Evolutionary conservation across 2,329 filamentous ascomycete species (phyloP), one percentile per base, ranked within the genome.

Genomic region (Xylaria arbuscula): DNA sequence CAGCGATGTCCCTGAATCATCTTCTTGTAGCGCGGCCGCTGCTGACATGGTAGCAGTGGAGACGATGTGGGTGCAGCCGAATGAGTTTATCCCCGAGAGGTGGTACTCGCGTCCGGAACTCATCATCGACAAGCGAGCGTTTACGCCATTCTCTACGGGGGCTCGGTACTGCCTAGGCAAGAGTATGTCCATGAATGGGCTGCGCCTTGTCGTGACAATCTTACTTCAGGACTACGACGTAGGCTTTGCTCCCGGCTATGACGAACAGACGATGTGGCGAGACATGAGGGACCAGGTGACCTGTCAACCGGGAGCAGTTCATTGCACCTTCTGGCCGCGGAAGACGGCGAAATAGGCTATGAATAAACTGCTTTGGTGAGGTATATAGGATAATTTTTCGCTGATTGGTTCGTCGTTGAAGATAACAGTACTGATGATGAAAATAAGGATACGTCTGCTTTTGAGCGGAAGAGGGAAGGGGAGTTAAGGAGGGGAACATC

Each of bases 281-380:
- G 70, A 73, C 24, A 72, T 73, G 70, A 58, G 57, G n/a, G 71
- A 73, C 48, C 70, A 73, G 65, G 70, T 73, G 8, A 70, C 70
- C 11, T 68, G 62, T 38, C 68, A 72, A 59, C 71, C 70, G 1
- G 71, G 71, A 15, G 51, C 61, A 11, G 64, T 72, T n/a, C 36
- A 62, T 11, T 72, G 70, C 57, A 28, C 59, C 15, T 73, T 73
- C 56, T n/a, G 55, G 42, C 67, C 67, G 24, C 68, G 70, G 5
- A 56, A 61, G 53, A 34, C 32, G 42, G 36, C 50, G 9, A 55
- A 45, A 32, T 62, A 24, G 54, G 58, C 36, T 17, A 3, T 19
- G 1, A 53, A 28, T 47, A 15, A n/a, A 55, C 7, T 6, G 3
- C 8, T 8, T 19, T 19, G 56, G 1, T 2, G 34, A 32, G 19